Conservation (phyloP, 805 yeast species). For the Martiniozyma abietophila region DNA sequence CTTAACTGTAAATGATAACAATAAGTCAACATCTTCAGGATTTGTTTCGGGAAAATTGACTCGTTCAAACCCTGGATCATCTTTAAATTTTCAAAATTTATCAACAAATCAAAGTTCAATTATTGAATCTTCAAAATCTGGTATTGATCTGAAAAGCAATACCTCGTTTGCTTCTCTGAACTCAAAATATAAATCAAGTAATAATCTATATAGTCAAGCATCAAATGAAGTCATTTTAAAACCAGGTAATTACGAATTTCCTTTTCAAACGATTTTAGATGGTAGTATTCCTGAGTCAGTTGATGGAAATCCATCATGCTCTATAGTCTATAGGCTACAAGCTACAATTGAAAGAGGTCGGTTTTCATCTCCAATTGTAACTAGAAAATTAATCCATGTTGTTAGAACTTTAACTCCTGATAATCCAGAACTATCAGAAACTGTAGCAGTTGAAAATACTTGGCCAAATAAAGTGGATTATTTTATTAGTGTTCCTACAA, state of each 20-base stretch:
- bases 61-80: slow-evolving; percentile 32
- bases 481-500: slow-evolving; percentile 73
- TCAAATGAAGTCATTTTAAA: slow-evolving; percentile 30
- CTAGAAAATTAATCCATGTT: slow-evolving; percentile 68
- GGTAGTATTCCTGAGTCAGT: slow-evolving; percentile 82
- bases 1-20: not conserved
- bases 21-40: slow-evolving; percentile 9
- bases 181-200: slow-evolving; percentile 26
- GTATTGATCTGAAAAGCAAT: slow-evolving; percentile 12
- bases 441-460: slow-evolving; percentile 86
- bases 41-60: slow-evolving; percentile 26
- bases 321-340: slow-evolving; percentile 60
- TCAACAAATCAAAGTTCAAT: slow-evolving; percentile 38
- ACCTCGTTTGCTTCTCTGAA: too few relatives aligned
- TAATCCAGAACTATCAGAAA: slow-evolving; percentile 78
- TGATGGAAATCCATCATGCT: slow-evolving; percentile 80
- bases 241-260: slow-evolving; percentile 83
- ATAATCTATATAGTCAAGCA: not conserved
- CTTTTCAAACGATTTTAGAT: slow-evolving; percentile 77
- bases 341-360: slow-evolving; percentile 80
- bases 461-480: slow-evolving; percentile 96
- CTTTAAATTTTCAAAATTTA: slow-evolving; percentile 30
- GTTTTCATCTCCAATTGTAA: slow-evolving; percentile 51
- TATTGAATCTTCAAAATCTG: slow-evolving; percentile 11
- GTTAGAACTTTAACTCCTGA: slow-evolving; percentile 85